Conservation (phyloP, 75 land plant genomes). For the Cryptomeria japonica region DNA sequence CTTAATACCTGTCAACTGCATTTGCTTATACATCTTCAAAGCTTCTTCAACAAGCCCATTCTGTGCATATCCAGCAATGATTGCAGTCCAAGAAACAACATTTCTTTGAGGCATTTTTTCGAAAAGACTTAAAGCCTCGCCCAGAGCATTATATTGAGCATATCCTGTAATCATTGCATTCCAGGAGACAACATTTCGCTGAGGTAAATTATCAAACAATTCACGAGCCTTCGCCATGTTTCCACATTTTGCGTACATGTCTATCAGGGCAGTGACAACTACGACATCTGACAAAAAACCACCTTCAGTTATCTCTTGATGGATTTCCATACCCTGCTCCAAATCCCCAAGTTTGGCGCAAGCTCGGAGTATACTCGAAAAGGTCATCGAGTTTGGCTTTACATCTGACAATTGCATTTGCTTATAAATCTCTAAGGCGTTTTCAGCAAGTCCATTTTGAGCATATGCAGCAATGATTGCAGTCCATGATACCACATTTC, state of each 20-base stretch:
- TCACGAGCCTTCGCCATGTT: constrained; percentile 12
- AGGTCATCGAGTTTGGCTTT: constrained; percentile 12
- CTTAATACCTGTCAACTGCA: constrained; percentile 18
- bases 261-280: constrained; percentile 29
- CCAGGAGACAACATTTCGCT: constrained; percentile 29
- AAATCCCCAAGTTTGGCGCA: constrained; percentile 9
- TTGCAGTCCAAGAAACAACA: constrained; percentile 3
- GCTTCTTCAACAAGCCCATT: constrained; percentile 6
- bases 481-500: constrained; percentile 1
- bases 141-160: constrained; percentile 17
- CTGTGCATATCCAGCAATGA: constrained; percentile 4
- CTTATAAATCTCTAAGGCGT: constrained; percentile 41
- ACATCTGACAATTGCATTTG: constrained; percentile 13
- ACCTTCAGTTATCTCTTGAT: constrained; percentile 4
- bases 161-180: constrained; percentile 28
- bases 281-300: constrained; percentile 18
- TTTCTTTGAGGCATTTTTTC: constrained; percentile 7
- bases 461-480: constrained; percentile 16
- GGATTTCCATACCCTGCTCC: constrained; percentile 14
- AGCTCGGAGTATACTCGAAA: constrained; percentile 9
- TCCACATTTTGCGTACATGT: constrained; percentile 40
- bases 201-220: constrained; percentile 18
- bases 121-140: constrained; percentile 11
- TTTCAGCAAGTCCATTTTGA: constrained; percentile 11
- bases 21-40: constrained; percentile 17